phyloP scores from a whole-genome alignment of 2,329 filamentous ascomycete species.

The Aspergillus vadensis region DNA sequence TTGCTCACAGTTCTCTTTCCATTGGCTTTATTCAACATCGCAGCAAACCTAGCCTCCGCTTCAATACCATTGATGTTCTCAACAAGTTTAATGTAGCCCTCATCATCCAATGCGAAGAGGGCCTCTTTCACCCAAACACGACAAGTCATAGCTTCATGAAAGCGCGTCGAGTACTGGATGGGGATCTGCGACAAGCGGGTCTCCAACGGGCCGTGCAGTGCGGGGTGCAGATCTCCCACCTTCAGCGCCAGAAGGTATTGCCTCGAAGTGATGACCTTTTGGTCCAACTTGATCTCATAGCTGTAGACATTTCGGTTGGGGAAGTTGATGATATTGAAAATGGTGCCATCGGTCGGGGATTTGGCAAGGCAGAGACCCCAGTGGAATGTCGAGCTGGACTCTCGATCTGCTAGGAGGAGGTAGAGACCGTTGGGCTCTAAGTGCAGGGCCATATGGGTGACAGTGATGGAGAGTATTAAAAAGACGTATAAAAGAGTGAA shows the following conservation, averaged over 20 bases:
- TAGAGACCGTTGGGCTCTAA: not conserved
- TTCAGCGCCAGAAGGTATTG: not conserved
- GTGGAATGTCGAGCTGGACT: not conserved
- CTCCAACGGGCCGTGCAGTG: not conserved
- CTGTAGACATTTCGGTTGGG: not conserved
- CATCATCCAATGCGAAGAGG: not conserved
- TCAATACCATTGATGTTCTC: not conserved
- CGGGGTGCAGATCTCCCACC: not conserved
- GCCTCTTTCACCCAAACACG: slow-evolving; percentile 7
- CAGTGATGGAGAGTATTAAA: not conserved
- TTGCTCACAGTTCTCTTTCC: not conserved
- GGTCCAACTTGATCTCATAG: not conserved
- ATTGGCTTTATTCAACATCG: not conserved
- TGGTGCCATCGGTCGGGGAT: not conserved
- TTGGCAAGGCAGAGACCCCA: not conserved
- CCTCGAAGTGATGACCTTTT: not conserved
- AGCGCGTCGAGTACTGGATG: not conserved
- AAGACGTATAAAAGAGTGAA: no score
- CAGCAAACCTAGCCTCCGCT: not conserved
- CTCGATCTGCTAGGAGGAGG: not conserved
- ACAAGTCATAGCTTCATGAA: slow-evolving; percentile 3
- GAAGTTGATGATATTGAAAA: not conserved
- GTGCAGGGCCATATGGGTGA: not conserved
- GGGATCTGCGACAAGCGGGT: not conserved
- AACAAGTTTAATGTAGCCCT: not conserved